Percentiles rank a stretch among this genome's conserved stretches.
phyloP scores from a whole-genome alignment of 176 grass and related monocot genomes.

The Cocos nucifera region DNA sequence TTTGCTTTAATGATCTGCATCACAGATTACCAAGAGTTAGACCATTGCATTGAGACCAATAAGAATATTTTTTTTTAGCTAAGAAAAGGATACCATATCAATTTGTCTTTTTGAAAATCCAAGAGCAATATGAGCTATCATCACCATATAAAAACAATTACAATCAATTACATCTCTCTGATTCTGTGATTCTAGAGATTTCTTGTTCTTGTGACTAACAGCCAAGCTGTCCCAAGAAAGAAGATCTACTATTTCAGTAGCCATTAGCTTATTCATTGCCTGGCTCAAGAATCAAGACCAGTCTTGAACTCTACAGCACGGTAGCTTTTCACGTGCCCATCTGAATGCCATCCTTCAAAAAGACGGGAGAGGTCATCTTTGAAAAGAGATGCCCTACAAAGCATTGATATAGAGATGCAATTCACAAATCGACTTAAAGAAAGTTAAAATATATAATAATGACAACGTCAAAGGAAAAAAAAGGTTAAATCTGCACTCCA shows the following conservation, averaged over 20 bases:
- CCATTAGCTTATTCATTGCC: slow-evolving; percentile 62
- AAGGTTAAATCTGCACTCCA: too few relatives aligned
- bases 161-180: slow-evolving; percentile 74
- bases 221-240: slow-evolving; percentile 87
- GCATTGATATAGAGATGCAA: too few relatives aligned
- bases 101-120: slow-evolving; percentile 74
- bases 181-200: slow-evolving; percentile 75
- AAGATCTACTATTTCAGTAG: slow-evolving; percentile 80
- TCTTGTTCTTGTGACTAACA: slow-evolving; percentile 77
- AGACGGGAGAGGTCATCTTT: too few relatives aligned
- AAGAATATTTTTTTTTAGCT: not conserved
- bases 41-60: not conserved
- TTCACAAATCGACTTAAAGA: too few relatives aligned
- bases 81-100: slow-evolving; percentile 58
- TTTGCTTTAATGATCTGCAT: slow-evolving; percentile 88
- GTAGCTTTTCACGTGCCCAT: too few relatives aligned
- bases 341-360: too few relatives aligned
- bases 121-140: slow-evolving; percentile 74
- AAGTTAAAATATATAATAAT: too few relatives aligned
- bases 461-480: too few relatives aligned
- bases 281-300: slow-evolving; percentile 83
- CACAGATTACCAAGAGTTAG: slow-evolving; percentile 6
- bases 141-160: slow-evolving; percentile 61
- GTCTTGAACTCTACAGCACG: slow-evolving; percentile 35
- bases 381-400: too few relatives aligned